Conservation (phyloP, 306 rosid species). For the Cajanus cajan region DNA sequence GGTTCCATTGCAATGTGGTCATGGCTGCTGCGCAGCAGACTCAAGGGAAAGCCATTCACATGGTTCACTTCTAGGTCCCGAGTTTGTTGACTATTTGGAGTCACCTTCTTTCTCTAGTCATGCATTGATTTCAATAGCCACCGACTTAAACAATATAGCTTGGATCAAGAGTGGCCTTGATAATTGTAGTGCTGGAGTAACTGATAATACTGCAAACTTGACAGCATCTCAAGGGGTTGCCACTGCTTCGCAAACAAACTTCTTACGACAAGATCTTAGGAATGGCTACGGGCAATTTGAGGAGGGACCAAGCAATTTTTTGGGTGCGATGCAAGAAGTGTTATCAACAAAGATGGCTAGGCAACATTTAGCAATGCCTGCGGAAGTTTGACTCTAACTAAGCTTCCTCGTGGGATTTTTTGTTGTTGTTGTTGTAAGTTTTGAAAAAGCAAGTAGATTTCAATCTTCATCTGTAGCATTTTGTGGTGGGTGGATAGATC, state of each 20-base stretch:
- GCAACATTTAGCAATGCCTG: conserved; percentile 53
- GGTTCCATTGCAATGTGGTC: conserved; percentile 61
- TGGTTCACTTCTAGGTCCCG: conserved; percentile 66
- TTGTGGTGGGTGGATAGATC: conserved; percentile 8
- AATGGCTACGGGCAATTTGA: conserved; percentile 32
- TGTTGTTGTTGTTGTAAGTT: neutral
- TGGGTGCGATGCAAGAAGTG: conserved; percentile 53
- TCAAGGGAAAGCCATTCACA: conserved; percentile 20
- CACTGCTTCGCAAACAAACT: conserved; percentile 26
- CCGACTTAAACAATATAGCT: conserved; percentile 69
- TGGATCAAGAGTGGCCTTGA: conserved; percentile 80
- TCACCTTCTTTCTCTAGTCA: conserved; percentile 55
- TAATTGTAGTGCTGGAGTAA: conserved; percentile 29
- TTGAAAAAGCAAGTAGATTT: conserved; percentile 1
- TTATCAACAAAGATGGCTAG: conserved; percentile 48
- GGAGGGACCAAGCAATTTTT: conserved; percentile 48
- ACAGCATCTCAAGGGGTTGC: conserved; percentile 29
- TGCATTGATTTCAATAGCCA: conserved; percentile 57
- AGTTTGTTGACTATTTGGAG: conserved; percentile 64
- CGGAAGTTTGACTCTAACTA: conserved; percentile 52
- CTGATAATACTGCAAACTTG: conserved; percentile 35
- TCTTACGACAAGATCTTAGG: conserved; percentile 28
- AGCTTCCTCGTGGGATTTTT: conserved; percentile 28
- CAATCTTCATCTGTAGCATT: neutral
- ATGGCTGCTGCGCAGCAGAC: conserved; percentile 54